phyloP scores from a whole-genome alignment of 306 rosid genomes.

The Sindora glabra region DNA sequence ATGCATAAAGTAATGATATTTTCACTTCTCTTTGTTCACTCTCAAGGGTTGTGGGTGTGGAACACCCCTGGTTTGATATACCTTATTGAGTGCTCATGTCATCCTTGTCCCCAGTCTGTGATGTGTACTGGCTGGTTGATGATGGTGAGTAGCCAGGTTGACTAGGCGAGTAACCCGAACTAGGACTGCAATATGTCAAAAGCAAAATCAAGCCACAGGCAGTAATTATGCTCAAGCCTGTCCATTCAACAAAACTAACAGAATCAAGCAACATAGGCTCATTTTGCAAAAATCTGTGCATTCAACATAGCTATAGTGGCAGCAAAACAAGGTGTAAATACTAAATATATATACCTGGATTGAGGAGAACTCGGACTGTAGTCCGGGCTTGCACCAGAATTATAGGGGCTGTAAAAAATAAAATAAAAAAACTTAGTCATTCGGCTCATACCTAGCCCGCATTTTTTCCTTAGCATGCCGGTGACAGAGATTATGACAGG shows the following conservation, averaged over 20 bases:
- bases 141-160: conserved; percentile 99
- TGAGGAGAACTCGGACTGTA: conserved; percentile 94
- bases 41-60: too few species aligned
- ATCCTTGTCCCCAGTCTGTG: conserved; percentile 73
- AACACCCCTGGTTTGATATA: neutral
- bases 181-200: conserved; percentile 50
- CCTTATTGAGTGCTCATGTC: conserved; percentile 47
- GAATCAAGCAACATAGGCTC: conserved; percentile 4
- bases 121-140: conserved; percentile 90
- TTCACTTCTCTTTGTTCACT: too few species aligned
- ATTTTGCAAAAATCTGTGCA: neutral
- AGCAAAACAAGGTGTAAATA: neutral
- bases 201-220: neutral
- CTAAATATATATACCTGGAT: conserved; percentile 45
- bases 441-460: too few species aligned
- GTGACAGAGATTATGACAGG: neutral
- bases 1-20: too few species aligned
- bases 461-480: too few species aligned
- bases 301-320: neutral
- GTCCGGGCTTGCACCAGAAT: conserved; percentile 80
- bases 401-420: conserved; percentile 67
- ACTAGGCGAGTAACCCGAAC: conserved; percentile 96
- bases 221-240: neutral
- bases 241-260: neutral
- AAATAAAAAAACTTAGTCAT: neutral